A percentile compares a stretch with the other conserved stretches of the same genome.
These are phyloP conservation scores for Nelumbo lutea DNA, from an alignment of 164 flowering plant genomes.

Conservation along the genomic window DNA sequence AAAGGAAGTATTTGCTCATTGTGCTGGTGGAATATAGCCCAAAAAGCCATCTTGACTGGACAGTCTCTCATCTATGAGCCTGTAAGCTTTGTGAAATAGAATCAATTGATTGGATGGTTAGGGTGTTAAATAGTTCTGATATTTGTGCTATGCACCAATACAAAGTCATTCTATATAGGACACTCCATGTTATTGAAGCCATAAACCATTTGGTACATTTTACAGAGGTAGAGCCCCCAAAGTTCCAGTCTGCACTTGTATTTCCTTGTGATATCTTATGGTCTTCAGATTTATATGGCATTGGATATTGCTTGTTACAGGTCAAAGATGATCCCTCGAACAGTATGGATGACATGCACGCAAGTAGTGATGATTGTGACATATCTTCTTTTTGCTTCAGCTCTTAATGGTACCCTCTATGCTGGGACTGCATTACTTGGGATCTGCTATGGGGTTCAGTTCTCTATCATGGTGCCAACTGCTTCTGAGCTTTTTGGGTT, in stretches of 20 bases:
- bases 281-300: background rate
- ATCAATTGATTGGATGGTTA: background rate
- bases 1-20: background rate
- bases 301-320: constrained; percentile 34
- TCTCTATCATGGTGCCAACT: constrained; percentile 80
- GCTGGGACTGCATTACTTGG: constrained; percentile 75
- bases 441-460: constrained; percentile 81
- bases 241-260: background rate
- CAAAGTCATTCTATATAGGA: background rate
- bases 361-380: constrained; percentile 61
- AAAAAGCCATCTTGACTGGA: background rate
- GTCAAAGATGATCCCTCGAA: constrained; percentile 62
- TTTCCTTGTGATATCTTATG: background rate
- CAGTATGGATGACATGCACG: constrained; percentile 71
- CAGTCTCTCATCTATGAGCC: background rate
- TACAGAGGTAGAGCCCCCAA: background rate
- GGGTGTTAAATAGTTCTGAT: background rate
- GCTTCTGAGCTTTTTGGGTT: constrained; percentile 89
- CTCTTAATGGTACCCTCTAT: constrained; percentile 56
- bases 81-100: background rate
- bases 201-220: background rate
- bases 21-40: background rate
- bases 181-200: background rate
- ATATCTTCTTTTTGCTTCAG: constrained; percentile 73
- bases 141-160: background rate